A percentile compares a stretch with the other conserved stretches of the same genome.
Conservation (phyloP, 257 asterid genomes). For the Sherardia arvensis region DNA sequence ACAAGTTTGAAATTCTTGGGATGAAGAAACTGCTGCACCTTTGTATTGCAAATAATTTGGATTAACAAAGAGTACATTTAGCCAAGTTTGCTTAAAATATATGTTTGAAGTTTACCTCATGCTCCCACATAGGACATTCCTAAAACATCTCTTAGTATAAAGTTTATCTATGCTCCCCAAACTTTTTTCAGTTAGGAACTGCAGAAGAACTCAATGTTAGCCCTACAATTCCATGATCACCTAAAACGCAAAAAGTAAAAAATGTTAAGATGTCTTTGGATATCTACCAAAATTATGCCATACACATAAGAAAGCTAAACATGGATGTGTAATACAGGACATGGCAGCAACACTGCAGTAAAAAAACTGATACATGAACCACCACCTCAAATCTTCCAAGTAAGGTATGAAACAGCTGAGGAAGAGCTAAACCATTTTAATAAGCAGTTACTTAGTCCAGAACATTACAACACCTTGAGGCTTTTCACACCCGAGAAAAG, state of each 20-base stretch:
- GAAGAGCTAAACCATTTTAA: not conserved
- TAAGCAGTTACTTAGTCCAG: not conserved
- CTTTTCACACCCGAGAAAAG: not conserved
- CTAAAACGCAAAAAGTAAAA: not conserved
- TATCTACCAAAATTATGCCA: not conserved
- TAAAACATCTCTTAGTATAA: constrained; percentile 48
- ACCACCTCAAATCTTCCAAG: not conserved
- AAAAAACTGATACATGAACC: not conserved
- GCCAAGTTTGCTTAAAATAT: not conserved
- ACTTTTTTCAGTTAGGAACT: constrained; percentile 65
- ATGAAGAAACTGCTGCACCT: constrained; percentile 45
- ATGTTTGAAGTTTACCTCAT: constrained; percentile 37
- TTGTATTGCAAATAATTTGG: constrained; percentile 2
- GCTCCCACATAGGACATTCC: constrained; percentile 33
- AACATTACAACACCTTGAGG: not conserved
- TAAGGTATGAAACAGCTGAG: not conserved
- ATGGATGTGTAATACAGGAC: not conserved
- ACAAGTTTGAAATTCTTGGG: constrained; percentile 31
- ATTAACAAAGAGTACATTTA: not conserved
- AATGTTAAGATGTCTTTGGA: not conserved
- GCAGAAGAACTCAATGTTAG: constrained; percentile 17
- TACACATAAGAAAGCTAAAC: not conserved
- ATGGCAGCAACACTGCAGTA: not conserved
- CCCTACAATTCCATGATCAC: not conserved
- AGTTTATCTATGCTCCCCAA: constrained; percentile 46